Evolutionary conservation across 495 filamentous ascomycete genomes (phyloP).

Genomic region (Talaromyces liani): DNA sequence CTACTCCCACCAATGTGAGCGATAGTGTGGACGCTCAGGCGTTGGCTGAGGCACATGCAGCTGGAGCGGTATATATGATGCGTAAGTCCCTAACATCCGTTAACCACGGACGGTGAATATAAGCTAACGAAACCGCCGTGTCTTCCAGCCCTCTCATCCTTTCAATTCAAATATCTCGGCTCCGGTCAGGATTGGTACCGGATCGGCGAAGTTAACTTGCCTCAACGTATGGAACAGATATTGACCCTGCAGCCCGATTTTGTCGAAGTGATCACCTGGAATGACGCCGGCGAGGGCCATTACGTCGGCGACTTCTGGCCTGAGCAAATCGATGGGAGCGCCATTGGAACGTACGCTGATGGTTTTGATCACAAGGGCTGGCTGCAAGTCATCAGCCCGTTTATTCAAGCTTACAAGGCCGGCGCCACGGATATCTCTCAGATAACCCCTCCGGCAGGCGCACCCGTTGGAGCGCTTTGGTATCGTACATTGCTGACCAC

Average conservation of each 20-base stretch:
- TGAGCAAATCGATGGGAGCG: conserved; percentile 19
- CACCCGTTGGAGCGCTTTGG: conserved; percentile 12
- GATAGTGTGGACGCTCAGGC: conserved; percentile 17
- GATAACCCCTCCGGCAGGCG: background rate
- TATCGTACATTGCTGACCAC: conserved; percentile 11
- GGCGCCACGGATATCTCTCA: conserved; percentile 12
- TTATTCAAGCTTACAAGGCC: conserved; percentile 28
- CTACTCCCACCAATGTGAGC: conserved; percentile 3
- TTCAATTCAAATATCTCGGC: conserved; percentile 36
- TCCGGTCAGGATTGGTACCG: conserved; percentile 30
- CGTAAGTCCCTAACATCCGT: conserved; percentile 12
- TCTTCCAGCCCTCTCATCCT: conserved; percentile 18
- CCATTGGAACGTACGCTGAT: background rate
- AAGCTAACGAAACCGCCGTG: background rate
- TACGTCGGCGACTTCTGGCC: conserved; percentile 36
- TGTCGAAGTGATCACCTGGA: conserved; percentile 26
- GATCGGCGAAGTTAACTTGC: conserved; percentile 31
- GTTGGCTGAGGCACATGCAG: conserved; percentile 13
- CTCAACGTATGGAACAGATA: conserved; percentile 22
- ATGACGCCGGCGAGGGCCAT: conserved; percentile 38
- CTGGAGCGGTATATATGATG: conserved; percentile 25
- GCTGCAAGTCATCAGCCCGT: conserved; percentile 22
- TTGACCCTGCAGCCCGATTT: conserved; percentile 18
- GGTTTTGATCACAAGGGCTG: conserved; percentile 21
- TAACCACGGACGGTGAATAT: background rate